A percentile compares a stretch with the other conserved stretches of the same genome.
phyloP scores from a whole-genome alignment of 441 rosid species.

The Syzygium syzygioides region DNA sequence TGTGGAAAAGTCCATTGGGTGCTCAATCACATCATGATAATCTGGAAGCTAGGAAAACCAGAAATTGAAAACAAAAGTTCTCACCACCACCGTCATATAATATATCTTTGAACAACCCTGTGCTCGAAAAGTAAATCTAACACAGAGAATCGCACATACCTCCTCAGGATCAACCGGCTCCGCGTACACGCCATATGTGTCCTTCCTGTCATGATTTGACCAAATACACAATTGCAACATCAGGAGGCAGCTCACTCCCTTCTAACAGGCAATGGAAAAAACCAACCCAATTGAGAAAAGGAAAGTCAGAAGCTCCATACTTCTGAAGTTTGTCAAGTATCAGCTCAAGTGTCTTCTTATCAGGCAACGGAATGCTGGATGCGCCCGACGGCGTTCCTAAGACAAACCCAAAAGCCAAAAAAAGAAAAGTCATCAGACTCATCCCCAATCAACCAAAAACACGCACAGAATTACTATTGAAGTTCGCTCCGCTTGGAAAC shows the following conservation, averaged over 20 bases:
- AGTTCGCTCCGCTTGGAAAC: background rate
- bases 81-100: background rate
- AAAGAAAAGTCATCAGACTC: constrained; percentile 8
- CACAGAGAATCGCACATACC: constrained; percentile 21
- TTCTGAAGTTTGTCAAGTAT: constrained; percentile 90
- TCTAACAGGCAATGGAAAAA: background rate
- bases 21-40: constrained; percentile 74
- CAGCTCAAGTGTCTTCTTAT: constrained; percentile 66
- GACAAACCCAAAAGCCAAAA: constrained; percentile 14
- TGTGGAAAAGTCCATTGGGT: constrained; percentile 91
- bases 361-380: constrained; percentile 53
- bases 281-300: constrained; percentile 16
- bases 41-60: constrained; percentile 70
- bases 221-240: background rate
- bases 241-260: background rate
- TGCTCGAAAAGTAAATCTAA: background rate
- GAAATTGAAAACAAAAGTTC: background rate
- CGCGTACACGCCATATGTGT: constrained; percentile 72
- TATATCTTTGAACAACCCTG: background rate
- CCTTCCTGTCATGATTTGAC: constrained; percentile 53
- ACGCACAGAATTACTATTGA: background rate
- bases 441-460: background rate
- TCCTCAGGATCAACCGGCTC: constrained; percentile 82
- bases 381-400: constrained; percentile 43
- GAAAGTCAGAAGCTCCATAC: constrained; percentile 31